Base-by-base conservation (phyloP, 495 filamentous ascomycete genomes). In the Neurospora discreta region DNA sequence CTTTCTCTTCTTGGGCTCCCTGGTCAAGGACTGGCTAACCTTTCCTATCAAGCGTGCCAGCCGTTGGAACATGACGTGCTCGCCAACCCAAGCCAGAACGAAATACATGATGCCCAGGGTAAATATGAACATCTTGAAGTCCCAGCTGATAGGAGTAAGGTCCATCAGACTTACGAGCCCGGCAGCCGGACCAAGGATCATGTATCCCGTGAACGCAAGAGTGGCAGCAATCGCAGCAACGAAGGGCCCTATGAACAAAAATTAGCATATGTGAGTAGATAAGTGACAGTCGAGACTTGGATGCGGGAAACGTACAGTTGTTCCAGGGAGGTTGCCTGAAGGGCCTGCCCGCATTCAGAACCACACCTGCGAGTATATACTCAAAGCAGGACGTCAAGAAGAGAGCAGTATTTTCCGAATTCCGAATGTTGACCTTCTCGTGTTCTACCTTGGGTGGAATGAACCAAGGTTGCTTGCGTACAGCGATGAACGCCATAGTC, bases 351-450 rank as follows among this genome's bases (percentile, higher is more conserved):
- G 95, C 92, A 75, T 91, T 97, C 16, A 98, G 85, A 16, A 98
- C 91, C 71, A 98, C 85, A 16, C 91, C 96, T 1, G 92, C 89
- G 41, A 97, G 84, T 46, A 95, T 94, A 80, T 99, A 99, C 80
- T 98, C 94, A 77, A 92, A 98, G 75, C 93, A 97, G 1, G 93
- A 97, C 30, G 93, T 83, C 65, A 98, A 81, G 81, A 98, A 99
- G 20, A 99, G 82, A 0, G 90, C 87, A 0, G 94, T 96, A 75
- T 98, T 98, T 78, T 98, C 90, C 15, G 94, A 97, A 76, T 98
- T 98, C 71, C 88, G 84, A 69, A 94, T 88, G 74, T 97, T 95
- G 60, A 90, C 90, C 71, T 93, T 90, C 10, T 95, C 87, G 11
- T 85, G 84, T 75, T 93, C 85, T 39, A 97, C 74, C 20, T 86